Base-by-base conservation (phyloP, 768 basidiomycete genomes). In the Russula earlei region DNA sequence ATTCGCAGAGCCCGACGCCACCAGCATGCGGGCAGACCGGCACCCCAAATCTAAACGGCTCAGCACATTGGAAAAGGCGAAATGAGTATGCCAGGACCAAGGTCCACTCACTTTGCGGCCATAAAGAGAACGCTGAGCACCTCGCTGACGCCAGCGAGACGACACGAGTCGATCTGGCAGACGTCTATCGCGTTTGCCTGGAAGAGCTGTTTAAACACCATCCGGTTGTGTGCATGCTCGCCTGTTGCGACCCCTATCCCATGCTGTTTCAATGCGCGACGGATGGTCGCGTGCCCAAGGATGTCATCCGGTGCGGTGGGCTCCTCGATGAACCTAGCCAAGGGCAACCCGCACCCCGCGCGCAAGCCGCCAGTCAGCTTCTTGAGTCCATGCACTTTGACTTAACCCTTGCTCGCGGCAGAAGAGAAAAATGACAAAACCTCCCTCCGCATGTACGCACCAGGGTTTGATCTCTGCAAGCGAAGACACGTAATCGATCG, bases 1-100 rank as follows among this genome's bases (percentile, higher is more conserved):
- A 88, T 74, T 95, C 91, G 67, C 93, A 94, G 31, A 95, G 74
- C 7, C 91, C 91, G 38, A 96, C 90, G 59, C 94, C 94, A 37
- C 94, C 94, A 0, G 94, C 93, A 67, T 97, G 94, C 10, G 94
- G 94, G 66, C 90, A 92, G 14, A 93, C 89, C 4, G 86, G 83
- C 31, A 91, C 76, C 45, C 87, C 87, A 65, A 88, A 91, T 64
- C 84, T 87, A 56, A 33, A 59, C 56, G 33, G 40, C 52, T 52
- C 41, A n/a, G 36, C 52, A 24, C 20, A 33, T 7, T 9, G 5
- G 20, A 44, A 56, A 29, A 11, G 34, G n/a, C n/a, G n/a, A n/a
- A n/a, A n/a, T n/a, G n/a, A n/a, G n/a, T n/a, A n/a, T n/a, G n/a
- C n/a, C n/a, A n/a, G n/a, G n/a, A 4, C 19, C 19, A 8, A 22